A percentile compares a stretch with the other conserved stretches of the same genome.
phyloP scores from a whole-genome alignment of 495 filamentous ascomycete species.

The Mycothermus thermophilus region DNA sequence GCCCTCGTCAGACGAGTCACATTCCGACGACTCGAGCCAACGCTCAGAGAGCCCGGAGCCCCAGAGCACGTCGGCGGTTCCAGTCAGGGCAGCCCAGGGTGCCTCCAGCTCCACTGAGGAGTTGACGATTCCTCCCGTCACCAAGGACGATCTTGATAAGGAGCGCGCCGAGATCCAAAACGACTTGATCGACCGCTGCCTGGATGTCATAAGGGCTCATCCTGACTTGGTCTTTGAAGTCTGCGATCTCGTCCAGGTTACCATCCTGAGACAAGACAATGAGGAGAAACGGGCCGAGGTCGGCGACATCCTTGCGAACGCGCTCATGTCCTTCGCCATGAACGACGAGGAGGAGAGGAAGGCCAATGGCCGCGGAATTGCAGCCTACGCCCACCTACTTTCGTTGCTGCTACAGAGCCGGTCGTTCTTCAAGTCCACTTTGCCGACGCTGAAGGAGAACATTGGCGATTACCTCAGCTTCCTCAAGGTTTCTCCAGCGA shows the following conservation, averaged over 20 bases:
- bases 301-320: constrained; percentile 69
- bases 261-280: constrained; percentile 54
- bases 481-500: constrained; percentile 57
- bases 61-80: background rate
- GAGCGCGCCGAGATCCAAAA: constrained; percentile 58
- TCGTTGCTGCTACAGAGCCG: constrained; percentile 75
- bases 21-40: constrained; percentile 10
- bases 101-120: constrained; percentile 3
- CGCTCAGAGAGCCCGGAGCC: constrained; percentile 6
- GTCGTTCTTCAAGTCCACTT: constrained; percentile 62
- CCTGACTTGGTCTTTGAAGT: constrained; percentile 84
- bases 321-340: constrained; percentile 66
- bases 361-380: constrained; percentile 40
- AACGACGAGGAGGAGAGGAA: constrained; percentile 77
- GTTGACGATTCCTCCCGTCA: constrained; percentile 19
- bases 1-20: constrained; percentile 14
- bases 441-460: constrained; percentile 65
- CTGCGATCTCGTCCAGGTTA: constrained; percentile 67
- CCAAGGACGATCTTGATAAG: constrained; percentile 71
- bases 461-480: constrained; percentile 64
- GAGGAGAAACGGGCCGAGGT: constrained; percentile 57
- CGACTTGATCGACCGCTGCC: constrained; percentile 72
- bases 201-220: constrained; percentile 81
- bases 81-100: constrained; percentile 2
- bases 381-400: constrained; percentile 85